Evolutionary conservation across 2,329 filamentous ascomycete genomes (phyloP).

Genomic region (Apiospora phragmitis): DNA sequence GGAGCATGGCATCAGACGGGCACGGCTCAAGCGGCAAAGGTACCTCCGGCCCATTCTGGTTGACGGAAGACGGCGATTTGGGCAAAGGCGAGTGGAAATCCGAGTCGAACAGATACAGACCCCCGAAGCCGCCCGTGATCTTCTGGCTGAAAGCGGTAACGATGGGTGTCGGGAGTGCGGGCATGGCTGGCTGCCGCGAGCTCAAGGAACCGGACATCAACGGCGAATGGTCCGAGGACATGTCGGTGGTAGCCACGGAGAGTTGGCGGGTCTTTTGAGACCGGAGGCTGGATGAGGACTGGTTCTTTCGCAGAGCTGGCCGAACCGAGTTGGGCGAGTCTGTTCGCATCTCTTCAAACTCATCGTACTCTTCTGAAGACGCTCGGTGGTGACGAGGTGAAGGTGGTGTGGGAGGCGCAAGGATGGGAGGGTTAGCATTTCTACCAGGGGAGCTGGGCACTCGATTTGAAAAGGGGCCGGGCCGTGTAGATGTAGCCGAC

Average conservation of each 20-base stretch:
- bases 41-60: slow-evolving; percentile 60
- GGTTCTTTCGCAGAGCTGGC: slow-evolving; percentile 62
- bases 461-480: slow-evolving; percentile 33
- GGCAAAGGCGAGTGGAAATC: slow-evolving; percentile 69
- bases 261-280: slow-evolving; percentile 73
- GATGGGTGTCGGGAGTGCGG: slow-evolving; percentile 68
- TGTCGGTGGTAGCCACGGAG: slow-evolving; percentile 59
- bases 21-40: slow-evolving; percentile 87
- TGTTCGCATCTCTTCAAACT: slow-evolving; percentile 44
- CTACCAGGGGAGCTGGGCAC: slow-evolving; percentile 35
- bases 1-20: slow-evolving; percentile 82
- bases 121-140: slow-evolving; percentile 59
- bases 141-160: slow-evolving; percentile 62
- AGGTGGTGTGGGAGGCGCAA: slow-evolving; percentile 22
- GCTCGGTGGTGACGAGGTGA: slow-evolving; percentile 30
- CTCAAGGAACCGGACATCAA: slow-evolving; percentile 54
- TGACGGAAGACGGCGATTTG: slow-evolving; percentile 63
- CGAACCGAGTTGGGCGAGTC: slow-evolving; percentile 53
- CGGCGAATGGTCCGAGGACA: slow-evolving; percentile 68
- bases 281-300: slow-evolving; percentile 68
- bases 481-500: slow-evolving; percentile 36
- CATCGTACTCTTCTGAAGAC: slow-evolving; percentile 31
- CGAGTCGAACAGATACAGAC: slow-evolving; percentile 80
- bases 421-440: slow-evolving; percentile 24
- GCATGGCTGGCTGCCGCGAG: slow-evolving; percentile 55